A percentile compares a stretch with the other conserved stretches of the same genome.
Conservation (phyloP, 495 filamentous ascomycete genomes). For the Amphirosellinia nigrospora region DNA sequence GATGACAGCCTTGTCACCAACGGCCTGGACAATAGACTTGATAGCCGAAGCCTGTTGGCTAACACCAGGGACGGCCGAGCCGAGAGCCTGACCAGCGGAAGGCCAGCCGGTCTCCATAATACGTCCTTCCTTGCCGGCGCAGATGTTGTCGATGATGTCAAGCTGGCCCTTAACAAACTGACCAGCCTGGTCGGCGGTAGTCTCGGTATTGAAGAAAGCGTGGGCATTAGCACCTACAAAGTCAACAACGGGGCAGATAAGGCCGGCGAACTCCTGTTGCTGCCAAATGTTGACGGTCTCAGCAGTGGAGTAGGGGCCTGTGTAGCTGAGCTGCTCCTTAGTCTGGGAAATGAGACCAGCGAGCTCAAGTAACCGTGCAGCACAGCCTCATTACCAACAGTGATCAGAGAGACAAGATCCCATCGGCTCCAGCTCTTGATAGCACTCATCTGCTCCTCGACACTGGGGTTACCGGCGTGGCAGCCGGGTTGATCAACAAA, state of each 20-base stretch:
- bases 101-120: slow-evolving; percentile 96
- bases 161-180: slow-evolving; percentile 73
- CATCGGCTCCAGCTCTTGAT: slow-evolving; percentile 78
- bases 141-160: slow-evolving; percentile 66
- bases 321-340: slow-evolving; percentile 67
- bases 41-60: slow-evolving; percentile 75
- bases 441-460: slow-evolving; percentile 70
- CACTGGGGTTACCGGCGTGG: slow-evolving; percentile 53
- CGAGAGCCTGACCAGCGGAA: slow-evolving; percentile 68
- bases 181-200: slow-evolving; percentile 69
- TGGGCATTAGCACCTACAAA: slow-evolving; percentile 84
- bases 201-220: slow-evolving; percentile 85
- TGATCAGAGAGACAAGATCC: slow-evolving; percentile 76
- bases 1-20: slow-evolving; percentile 67
- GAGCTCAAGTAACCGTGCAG: slow-evolving; percentile 72
- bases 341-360: slow-evolving; percentile 67
- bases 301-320: slow-evolving; percentile 78
- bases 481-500: slow-evolving; percentile 73
- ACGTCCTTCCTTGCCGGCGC: slow-evolving; percentile 67
- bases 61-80: slow-evolving; percentile 69
- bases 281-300: slow-evolving; percentile 76
- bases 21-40: slow-evolving; percentile 60
- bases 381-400: slow-evolving; percentile 90
- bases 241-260: slow-evolving; percentile 77
- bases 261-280: slow-evolving; percentile 59